Base-by-base conservation (phyloP, 768 basidiomycete genomes). In the Collybia sp. region DNA sequence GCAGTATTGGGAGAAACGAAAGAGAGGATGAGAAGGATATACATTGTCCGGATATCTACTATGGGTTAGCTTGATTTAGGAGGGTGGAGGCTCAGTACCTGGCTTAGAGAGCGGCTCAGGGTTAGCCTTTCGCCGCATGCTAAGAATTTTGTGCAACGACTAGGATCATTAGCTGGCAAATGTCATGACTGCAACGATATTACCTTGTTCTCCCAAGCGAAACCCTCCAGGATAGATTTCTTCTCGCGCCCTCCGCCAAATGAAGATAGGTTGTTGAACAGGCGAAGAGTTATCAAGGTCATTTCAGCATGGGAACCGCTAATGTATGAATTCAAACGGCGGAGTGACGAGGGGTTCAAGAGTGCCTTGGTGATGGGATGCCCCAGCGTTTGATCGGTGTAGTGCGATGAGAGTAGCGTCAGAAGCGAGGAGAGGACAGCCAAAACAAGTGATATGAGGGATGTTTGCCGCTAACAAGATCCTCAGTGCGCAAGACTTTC, bases 201-300 rank as follows among this genome's bases (percentile, higher is more conserved):
- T 8, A 83, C 89, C 72, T 89, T 91, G 25, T 75, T 71, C 47
- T 88, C 87, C 89, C 89, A 92, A 5, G 79, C 76, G 62, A 92
- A 88, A 0, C 70, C 70, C 44, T 90, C 88, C 19, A 83, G 61
- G 1, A 88, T 69, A 0, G 68, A 56, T 50, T 77, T 83, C 42
- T 77, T 72, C 50, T 90, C 86, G 17, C 73, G 64, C 13, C 87
- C 85, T 17, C 84, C 75, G 1, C 74, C 82, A 57, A 85, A 90
- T 0, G 61, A 58, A 2, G 84, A 81, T 53, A 90, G 71, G 0
- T 67, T 63, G 48, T 79, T 73, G 57, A 80, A 81, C 13, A 90
- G 58, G 53, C 82, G 85, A 46, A 93, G 62, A 0, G 83, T 76
- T 0, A 76, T 74, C 6, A 92, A 68, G 18, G 84, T 76, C 9